A percentile compares a stretch with the other conserved stretches of the same genome.
phyloP scores from a whole-genome alignment of 73 alveolate genomes.

The Paramecium biaurelia region DNA sequence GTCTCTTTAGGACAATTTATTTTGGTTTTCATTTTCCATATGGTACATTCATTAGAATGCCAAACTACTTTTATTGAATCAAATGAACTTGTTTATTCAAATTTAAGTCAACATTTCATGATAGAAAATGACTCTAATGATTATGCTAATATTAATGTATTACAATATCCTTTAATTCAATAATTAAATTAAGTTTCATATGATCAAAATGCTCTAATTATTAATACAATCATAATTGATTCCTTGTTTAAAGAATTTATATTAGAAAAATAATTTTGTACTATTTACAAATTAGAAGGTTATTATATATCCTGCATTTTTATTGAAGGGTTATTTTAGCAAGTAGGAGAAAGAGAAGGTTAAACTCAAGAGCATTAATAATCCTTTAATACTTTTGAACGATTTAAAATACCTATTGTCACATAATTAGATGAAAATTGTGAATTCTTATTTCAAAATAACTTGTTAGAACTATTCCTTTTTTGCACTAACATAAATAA shows the following conservation, averaged over 20 bases:
- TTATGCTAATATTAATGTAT: neutral
- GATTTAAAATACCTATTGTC: neutral
- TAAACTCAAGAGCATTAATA: neutral
- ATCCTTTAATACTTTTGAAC: neutral
- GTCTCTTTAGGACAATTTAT: neutral
- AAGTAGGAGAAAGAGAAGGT: neutral
- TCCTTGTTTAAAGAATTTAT: neutral
- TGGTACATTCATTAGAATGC: neutral
- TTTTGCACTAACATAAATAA: neutral
- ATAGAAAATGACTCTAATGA: neutral
- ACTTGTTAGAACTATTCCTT: neutral
- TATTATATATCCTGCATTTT: neutral
- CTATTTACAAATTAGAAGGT: neutral
- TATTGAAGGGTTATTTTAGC: neutral
- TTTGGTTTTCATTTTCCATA: neutral
- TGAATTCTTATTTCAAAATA: neutral
- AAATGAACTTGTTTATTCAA: neutral
- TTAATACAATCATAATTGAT: neutral
- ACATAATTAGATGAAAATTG: neutral
- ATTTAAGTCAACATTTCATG: neutral
- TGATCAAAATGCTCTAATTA: neutral
- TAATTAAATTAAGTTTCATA: neutral
- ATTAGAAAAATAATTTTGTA: neutral
- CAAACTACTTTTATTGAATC: neutral
- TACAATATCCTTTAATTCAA: neutral